Conservation (phyloP, 768 basidiomycete species). For the Strobilomyces echinocephalus region DNA sequence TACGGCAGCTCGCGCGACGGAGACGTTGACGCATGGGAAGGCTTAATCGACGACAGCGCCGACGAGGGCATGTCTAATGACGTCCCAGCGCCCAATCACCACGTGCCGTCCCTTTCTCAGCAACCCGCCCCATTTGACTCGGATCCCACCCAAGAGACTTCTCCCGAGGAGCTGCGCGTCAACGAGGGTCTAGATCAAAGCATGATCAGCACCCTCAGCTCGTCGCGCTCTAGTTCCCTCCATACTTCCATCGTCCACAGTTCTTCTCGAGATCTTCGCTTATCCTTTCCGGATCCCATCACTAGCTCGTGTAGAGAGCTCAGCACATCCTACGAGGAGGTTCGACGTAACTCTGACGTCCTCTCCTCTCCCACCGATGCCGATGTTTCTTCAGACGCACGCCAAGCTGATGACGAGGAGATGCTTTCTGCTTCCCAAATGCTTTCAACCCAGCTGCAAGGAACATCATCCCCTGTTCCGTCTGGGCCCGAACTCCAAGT, state of each 20-base stretch:
- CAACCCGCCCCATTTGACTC: constrained; percentile 25
- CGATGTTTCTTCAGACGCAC: constrained; percentile 13
- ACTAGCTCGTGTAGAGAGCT: constrained; percentile 63
- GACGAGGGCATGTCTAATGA: constrained; percentile 40
- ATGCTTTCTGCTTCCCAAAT: constrained; percentile 16
- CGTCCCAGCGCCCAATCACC: constrained; percentile 19
- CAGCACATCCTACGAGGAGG: constrained; percentile 53
- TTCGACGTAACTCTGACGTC: constrained; percentile 38
- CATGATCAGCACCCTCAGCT: constrained; percentile 72
- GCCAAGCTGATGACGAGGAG: constrained; percentile 32
- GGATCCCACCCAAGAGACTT: constrained; percentile 30
- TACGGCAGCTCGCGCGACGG: constrained; percentile 61
- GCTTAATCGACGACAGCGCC: constrained; percentile 58
- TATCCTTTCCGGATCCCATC: constrained; percentile 82
- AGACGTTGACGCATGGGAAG: constrained; percentile 76
- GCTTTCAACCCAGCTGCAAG: constrained; percentile 30
- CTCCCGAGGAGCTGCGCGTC: constrained; percentile 62
- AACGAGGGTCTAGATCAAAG: constrained; percentile 78
- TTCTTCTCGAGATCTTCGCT: constrained; percentile 67
- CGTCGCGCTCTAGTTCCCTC: constrained; percentile 63
- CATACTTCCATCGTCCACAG: constrained; percentile 51
- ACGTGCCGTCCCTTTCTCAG: constrained; percentile 19
- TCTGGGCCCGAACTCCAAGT: constrained; percentile 49
- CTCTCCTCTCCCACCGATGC: constrained; percentile 17
- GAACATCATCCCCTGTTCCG: constrained; percentile 21